Evolutionary conservation across 805 yeast genomes (phyloP).

Genomic region (Saccharomyces cerevisiae): DNA sequence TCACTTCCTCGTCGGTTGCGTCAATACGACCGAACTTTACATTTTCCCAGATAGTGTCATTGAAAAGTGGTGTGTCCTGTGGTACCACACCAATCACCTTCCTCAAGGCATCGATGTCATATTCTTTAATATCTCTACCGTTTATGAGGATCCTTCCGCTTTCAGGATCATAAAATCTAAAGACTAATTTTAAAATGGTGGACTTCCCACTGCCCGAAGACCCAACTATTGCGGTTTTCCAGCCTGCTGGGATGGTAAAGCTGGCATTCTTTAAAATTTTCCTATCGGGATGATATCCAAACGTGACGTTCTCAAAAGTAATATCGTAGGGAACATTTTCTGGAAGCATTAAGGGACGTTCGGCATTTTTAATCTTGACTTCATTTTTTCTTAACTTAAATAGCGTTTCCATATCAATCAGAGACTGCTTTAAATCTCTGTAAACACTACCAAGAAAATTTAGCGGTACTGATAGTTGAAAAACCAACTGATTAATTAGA

Average conservation of each 20-base stretch:
- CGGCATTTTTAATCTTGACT: constrained; percentile 56
- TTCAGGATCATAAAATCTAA: constrained; percentile 81
- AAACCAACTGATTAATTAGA: constrained; percentile 87
- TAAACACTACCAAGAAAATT: constrained; percentile 94
- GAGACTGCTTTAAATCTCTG: constrained; percentile 85
- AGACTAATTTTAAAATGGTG: constrained; percentile 72
- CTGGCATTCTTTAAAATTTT: constrained; percentile 75
- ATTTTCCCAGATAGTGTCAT: constrained; percentile 81
- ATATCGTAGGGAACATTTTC: constrained; percentile 58
- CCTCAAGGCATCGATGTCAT: constrained; percentile 69
- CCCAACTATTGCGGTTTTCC: constrained; percentile 90
- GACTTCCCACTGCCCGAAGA: constrained; percentile 96
- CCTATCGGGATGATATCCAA: constrained; percentile 85
- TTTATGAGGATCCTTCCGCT: constrained; percentile 75
- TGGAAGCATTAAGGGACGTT: constrained; percentile 49
- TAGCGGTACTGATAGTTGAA: constrained; percentile 89
- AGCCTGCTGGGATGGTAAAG: constrained; percentile 83
- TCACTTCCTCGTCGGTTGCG: constrained; percentile 67
- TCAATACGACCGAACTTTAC: constrained; percentile 74
- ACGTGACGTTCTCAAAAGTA: constrained; percentile 80
- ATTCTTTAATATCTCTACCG: constrained; percentile 76
- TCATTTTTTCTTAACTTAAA: constrained; percentile 76
- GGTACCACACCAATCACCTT: constrained; percentile 84
- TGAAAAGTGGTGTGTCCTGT: constrained; percentile 93
- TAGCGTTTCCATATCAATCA: constrained; percentile 91